Base-by-base conservation (phyloP, 2,329 filamentous ascomycete species). In the Zarea fungicola region DNA sequence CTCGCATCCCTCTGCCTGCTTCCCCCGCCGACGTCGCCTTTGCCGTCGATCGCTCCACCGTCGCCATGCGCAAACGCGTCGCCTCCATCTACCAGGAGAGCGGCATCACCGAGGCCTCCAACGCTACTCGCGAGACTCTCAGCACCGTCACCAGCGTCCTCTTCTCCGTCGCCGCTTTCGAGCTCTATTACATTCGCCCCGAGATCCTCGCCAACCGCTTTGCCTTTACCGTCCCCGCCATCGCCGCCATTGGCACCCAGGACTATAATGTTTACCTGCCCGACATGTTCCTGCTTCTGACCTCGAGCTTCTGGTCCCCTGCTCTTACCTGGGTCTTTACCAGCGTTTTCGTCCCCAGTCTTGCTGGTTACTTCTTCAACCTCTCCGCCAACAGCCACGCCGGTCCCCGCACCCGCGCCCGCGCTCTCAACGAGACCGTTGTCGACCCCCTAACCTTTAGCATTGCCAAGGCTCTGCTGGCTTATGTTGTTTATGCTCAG, bases 361-460 rank as follows among this genome's bases (percentile, higher is more conserved):
- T 87, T 26, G 74, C 83, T 35, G 89, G 87, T 22, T 97, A 93
- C 72, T 95, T 96, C 65, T 86, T 95, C 78, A 97, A 97, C 68
- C 68, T 96, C 60, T 88, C 84, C 32, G 71, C 74, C 42, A 77
- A 73, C 59, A 72, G 64, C 59, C 66, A 64, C 62, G 56, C 60
- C 54, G 59, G 63, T 21, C 65, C 67, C 53, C 55, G 62, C 55
- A 58, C 63, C 36, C 70, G 72, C 55, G 74, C 72, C 56, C 75
- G 73, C 62, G 62, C 62, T 44, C 63, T 63, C 34, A 56, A 64
- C 46, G 60, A 64, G 39, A 50, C 54, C 19, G 71, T 75, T 6
- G 82, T 92, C 55, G 93, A 99, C 64, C 91, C 91, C 4, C 72
- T 97, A 62, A 87, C 85, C 19, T 99, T 95, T 71, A 95, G 91